Base-by-base conservation (phyloP, 2,329 filamentous ascomycete species). In the Epichloe amarillans region DNA sequence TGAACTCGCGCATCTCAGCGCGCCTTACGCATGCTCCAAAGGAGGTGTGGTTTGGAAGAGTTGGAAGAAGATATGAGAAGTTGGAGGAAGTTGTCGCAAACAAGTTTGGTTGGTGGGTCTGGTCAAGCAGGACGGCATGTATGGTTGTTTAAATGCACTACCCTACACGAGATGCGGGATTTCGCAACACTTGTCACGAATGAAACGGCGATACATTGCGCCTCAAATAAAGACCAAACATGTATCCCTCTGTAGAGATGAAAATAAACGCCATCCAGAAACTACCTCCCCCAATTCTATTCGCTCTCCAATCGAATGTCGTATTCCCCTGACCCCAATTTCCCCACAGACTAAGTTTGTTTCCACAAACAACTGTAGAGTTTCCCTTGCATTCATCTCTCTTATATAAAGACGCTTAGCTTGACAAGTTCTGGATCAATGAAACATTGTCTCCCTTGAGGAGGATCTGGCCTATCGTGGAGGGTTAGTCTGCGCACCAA, bases 371-470 rank as follows among this genome's bases (percentile, higher is more conserved):
- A 15, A 21, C 23, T 26, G 23, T 21, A 7, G 4, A 8, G 17
- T 11, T 36, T 10, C 11, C 11, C 3, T 14, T 21, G 14, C 10
- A 2, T 36, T 19, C 5, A 17, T 17, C 14, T 8, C n/a, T 4
- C 30, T 36, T 3, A 30, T 7, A 2, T 6, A 14, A 35, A 19
- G 51, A 21, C 14, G 7, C 26, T 38, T 43, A 53, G 41, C 40
- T 47, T 46, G 52, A 53, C 47, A 53, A 41, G 60, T 67, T 75
- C 63, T 86, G 87, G 59, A 93, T 90, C 58, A 94, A 72, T 36
- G 86, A 87, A 47, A 94, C 86, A 62, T 91, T 93, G 71, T 93
- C 88, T 60, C 87, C 87, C 72, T 93, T 93, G 58, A 94, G 77
- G 57, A 94, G 70, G 56, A 94, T 90, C 70, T 90, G 88, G 53